Base-by-base conservation (phyloP, 2,329 filamentous ascomycete species). In the Dothideomycetes sp. region DNA sequence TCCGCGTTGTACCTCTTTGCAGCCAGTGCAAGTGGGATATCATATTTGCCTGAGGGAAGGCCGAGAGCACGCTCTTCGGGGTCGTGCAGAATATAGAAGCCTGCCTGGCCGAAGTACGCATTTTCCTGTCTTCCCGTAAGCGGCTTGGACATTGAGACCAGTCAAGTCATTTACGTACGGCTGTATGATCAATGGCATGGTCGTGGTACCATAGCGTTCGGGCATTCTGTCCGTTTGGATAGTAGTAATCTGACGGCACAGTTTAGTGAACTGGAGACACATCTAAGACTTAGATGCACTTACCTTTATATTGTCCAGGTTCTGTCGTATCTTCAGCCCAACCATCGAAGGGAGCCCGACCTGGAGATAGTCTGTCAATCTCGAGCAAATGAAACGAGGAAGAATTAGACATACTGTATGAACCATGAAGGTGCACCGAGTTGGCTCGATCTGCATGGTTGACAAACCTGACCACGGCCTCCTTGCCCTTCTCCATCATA, bases 241-340 rank as follows among this genome's bases (percentile, higher is more conserved):
- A 79, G 52, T 76, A 78, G 52, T 78, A 77, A 45, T 77, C 75
- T n/a, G n/a, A n/a, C n/a, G n/a, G n/a, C n/a, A n/a, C n/a, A n/a
- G n/a, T n/a, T n/a, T n/a, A n/a, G n/a, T n/a, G n/a, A n/a, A n/a
- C n/a, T n/a, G n/a, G n/a, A n/a, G n/a, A n/a, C n/a, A n/a, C n/a
- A n/a, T n/a, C n/a, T n/a, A n/a, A n/a, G n/a, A n/a, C n/a, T n/a
- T n/a, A n/a, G n/a, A n/a, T n/a, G n/a, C n/a, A n/a, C n/a, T n/a
- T n/a, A n/a, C n/a, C n/a, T 52, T 78, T 77, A 55, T 68, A 75
- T 48, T 77, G 57, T 1, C 70, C 70, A 0, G 66, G 63, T 1
- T 55, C 35, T 1, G 69, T 68, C n/a, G 63, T 57, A 44, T 77
- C 73, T 34, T 65, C 63, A 2, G 72, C 72, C 70, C 70, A 75